Conservation (phyloP, 176 grass and related monocot genomes). For the Lolium perenne region DNA sequence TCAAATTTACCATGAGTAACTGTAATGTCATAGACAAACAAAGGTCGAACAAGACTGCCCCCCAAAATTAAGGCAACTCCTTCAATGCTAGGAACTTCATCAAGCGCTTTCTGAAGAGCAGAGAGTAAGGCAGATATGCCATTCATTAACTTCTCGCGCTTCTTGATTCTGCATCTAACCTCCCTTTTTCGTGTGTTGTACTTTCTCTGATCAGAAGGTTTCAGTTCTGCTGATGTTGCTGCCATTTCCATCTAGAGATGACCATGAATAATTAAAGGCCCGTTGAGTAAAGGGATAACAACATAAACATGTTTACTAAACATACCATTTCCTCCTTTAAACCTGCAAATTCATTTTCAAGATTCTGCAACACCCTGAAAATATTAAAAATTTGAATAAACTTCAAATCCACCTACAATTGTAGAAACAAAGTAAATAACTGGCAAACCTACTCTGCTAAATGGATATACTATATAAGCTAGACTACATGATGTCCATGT, state of each 20-base stretch:
- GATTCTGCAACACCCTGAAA: conserved; percentile 77
- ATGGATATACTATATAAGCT: conserved; percentile 1
- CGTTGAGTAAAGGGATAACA: background rate
- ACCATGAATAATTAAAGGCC: conserved; percentile 1
- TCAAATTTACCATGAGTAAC: conserved; percentile 69
- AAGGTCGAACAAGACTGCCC: conserved; percentile 69
- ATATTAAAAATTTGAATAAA: conserved; percentile 19
- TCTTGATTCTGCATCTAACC: conserved; percentile 77
- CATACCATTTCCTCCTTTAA: conserved; percentile 79
- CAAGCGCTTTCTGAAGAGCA: conserved; percentile 77
- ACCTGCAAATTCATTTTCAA: conserved; percentile 82
- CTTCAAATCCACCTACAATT: conserved; percentile 19
- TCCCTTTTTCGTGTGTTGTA: conserved; percentile 75
- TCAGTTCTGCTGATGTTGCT: conserved; percentile 49
- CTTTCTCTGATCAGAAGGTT: conserved; percentile 71
- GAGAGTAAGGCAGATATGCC: conserved; percentile 65
- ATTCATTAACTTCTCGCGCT: conserved; percentile 88
- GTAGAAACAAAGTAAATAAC: background rate
- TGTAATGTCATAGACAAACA: conserved; percentile 73
- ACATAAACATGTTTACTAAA: conserved; percentile 30
- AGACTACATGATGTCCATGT: background rate
- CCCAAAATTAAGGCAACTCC: conserved; percentile 77
- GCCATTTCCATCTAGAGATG: conserved; percentile 58
- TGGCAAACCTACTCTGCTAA: background rate
- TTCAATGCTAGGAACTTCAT: conserved; percentile 71